Evolutionary conservation across 2,329 filamentous ascomycete genomes (phyloP), one percentile per base, ranked within the genome.

Genomic region (Hymenoscyphus fraxineus): DNA sequence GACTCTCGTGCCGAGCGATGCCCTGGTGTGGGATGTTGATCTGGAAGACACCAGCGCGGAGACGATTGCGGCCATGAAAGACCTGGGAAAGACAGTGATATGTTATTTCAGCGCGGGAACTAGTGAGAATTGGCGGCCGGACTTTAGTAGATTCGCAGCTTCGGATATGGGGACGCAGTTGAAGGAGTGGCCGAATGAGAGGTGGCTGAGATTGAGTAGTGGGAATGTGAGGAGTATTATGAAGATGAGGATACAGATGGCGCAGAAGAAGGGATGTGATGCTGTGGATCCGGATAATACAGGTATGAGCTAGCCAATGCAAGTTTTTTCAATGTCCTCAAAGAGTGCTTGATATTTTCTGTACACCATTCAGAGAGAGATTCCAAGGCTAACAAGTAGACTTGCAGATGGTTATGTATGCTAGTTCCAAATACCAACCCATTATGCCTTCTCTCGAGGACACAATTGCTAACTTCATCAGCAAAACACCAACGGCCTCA

Each of bases 81-180:
- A 69, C 2, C 71, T 80, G 35, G 83, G 81, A 9, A 84, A 84
- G 72, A 86, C 83, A 66, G 84, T 91, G 62, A 87, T 92, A 65
- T 92, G 89, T 78, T 92, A 92, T 77, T 92, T 92, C 78, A 88
- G 85, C 60, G 88, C 87, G 0, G 89, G 89, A 0, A 88, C 85
- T 7, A 90, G 83, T 70, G 89, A 92, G 75, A 73, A 85, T 60
- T 85, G 82, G 78, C 81, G 89, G 2, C 76, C 80, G 0, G 89
- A 92, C 72, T 62, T 66, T 12, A 75, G 44, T 67, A 70, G 83
- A 5, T 91, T 91, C 72, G 72, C 77, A 7, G 67, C 78, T 1
- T 73, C 76, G 0, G 88, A 91, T 68, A 73, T 86, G 54, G 89
- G 88, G 22, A 80, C 81, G 3, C 75, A 76, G 6, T 77, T 92